Conservation (phyloP, 345 rosid genomes). For the Boechera divaricarpa region DNA sequence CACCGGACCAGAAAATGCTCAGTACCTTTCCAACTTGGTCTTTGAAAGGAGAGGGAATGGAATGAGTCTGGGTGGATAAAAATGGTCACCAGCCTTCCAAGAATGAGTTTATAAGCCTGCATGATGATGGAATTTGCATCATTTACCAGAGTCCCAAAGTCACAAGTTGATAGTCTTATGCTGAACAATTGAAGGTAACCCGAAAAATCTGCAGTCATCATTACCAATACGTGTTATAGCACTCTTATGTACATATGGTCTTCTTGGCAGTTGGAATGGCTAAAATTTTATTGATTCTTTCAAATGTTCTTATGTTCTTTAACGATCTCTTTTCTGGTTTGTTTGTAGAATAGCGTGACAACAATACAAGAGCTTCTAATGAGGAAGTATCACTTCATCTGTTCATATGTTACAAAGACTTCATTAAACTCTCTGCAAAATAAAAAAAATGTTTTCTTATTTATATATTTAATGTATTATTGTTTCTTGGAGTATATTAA, state of each 20-base stretch:
- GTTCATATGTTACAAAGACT: slow-evolving; percentile 1
- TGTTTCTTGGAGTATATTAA: too few species aligned
- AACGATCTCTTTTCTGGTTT: background rate
- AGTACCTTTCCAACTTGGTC: slow-evolving; percentile 67
- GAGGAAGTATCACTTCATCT: background rate
- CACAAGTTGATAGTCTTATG: slow-evolving; percentile 12
- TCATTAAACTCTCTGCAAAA: background rate
- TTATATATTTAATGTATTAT: too few species aligned
- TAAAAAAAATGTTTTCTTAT: too few species aligned
- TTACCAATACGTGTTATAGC: background rate
- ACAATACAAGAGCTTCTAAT: background rate
- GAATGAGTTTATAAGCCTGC: slow-evolving; percentile 8
- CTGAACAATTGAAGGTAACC: background rate
- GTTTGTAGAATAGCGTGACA: background rate
- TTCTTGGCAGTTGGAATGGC: slow-evolving; percentile 5
- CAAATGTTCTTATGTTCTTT: slow-evolving; percentile 1
- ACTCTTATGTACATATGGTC: background rate
- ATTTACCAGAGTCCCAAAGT: slow-evolving; percentile 3
- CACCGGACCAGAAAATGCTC: slow-evolving; percentile 76
- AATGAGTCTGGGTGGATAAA: slow-evolving; percentile 4
- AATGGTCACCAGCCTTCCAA: slow-evolving; percentile 8
- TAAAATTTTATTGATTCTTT: background rate
- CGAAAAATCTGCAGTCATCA: background rate
- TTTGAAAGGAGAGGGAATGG: slow-evolving; percentile 46
- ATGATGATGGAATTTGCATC: background rate